Conservation (phyloP, 2,329 filamentous ascomycete genomes). For the Cadophora malorum region DNA sequence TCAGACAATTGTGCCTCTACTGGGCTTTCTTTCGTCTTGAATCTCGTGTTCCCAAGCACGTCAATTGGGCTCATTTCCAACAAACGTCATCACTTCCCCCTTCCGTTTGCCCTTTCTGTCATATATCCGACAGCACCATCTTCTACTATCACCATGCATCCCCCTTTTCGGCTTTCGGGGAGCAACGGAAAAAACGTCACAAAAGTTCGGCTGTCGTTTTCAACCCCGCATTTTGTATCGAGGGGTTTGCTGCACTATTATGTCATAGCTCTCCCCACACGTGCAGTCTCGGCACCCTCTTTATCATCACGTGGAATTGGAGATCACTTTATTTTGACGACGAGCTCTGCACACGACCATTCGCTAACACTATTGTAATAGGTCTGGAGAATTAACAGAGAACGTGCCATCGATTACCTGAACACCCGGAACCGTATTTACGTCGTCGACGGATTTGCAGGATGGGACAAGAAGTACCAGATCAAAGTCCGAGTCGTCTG, state of each 20-base stretch:
- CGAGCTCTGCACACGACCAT: conserved; percentile 10
- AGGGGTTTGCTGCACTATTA: conserved; percentile 34
- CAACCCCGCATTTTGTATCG: conserved; percentile 37
- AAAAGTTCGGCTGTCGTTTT: conserved; percentile 12
- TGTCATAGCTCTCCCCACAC: conserved; percentile 34
- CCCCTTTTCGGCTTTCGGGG: conserved; percentile 1
- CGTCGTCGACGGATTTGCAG: conserved; percentile 95
- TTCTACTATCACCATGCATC: neutral
- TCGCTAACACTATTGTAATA: conserved; percentile 49
- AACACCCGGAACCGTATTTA: conserved; percentile 99
- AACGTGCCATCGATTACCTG: conserved; percentile 98
- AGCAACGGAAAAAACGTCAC: conserved; percentile 13
- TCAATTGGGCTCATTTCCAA: neutral
- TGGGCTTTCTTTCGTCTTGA: neutral
- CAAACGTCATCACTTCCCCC: neutral
- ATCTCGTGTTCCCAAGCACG: neutral
- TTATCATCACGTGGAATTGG: conserved; percentile 32
- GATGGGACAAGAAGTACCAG: conserved; percentile 98
- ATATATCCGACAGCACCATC: neutral
- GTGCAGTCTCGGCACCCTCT: conserved; percentile 24
- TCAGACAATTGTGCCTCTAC: neutral
- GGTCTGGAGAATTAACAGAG: conserved; percentile 99
- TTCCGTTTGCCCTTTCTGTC: neutral
- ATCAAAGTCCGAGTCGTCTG: conserved; percentile 98
- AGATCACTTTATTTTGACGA: conserved; percentile 26